Evolutionary conservation across 139 green algal genomes (phyloP), one percentile per base, ranked within the genome.

Genomic region (Eudorina sp.): DNA sequence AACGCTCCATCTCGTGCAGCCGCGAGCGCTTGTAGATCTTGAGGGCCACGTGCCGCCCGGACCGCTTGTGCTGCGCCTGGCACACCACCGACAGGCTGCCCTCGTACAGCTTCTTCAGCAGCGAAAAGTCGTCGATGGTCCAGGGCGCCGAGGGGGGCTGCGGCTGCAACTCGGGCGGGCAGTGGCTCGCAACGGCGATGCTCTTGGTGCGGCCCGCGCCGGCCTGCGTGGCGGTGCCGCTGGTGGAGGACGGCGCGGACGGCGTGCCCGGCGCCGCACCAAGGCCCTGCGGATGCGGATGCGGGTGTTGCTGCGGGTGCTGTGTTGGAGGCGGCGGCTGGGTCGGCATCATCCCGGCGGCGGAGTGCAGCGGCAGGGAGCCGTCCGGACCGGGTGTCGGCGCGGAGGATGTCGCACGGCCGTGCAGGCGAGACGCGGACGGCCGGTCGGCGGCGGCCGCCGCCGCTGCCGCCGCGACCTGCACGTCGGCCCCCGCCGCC

Each of bases 21-120:
- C 77, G n/a, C 7, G 78, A 83, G 31, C 90, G 80, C 64, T 92
- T 93, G 88, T 93, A 94, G 36, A 94, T 88, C 81, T 94, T 94
- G 48, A 94, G 85, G 3, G 92, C 92, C 69, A 94, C 90, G 43
- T 89, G 85, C 46, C 84, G 75, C 29, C 90, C 88, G 7, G 53
- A 81, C 14, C 53, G 41, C 41, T 77, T 85, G 80, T 94, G 90
- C 62, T 89, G 78, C 48, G 90, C 92, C 75, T 93, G 84, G 51
- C 91, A 89, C 29, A 94, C 89, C 6, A 91, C 84, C 1, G 81
- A 88, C n/a, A 93, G 88, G 40, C 79, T 84, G 34, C 92, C 92
- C 53, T 93, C 90, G 55, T 94, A 94, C 85, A 94, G 80, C 92
- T 91, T 90, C 18, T 83, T 70, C 68, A 90, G 86, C 88, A 93